Conservation (phyloP, 2,329 filamentous ascomycete genomes). For the Aspergillus sp. region DNA sequence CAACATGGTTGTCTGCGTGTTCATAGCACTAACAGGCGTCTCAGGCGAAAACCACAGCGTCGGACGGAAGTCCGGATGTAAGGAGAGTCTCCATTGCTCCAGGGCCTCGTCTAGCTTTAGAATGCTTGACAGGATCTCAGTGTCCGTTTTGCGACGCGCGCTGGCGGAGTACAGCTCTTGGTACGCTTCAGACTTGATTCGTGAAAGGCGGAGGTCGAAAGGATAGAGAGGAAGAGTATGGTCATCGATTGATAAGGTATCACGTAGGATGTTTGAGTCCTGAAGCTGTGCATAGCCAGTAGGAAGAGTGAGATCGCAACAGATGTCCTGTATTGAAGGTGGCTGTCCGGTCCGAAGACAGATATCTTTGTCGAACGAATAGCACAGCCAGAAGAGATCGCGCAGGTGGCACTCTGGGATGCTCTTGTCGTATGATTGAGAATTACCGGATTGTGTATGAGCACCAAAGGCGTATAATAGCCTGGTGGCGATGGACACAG, state of each 20-base stretch:
- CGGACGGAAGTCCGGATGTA: slow-evolving; percentile 37
- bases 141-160: slow-evolving; percentile 40
- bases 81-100: slow-evolving; percentile 44
- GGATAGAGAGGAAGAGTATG: slow-evolving; percentile 26
- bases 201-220: slow-evolving; percentile 38
- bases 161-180: slow-evolving; percentile 40
- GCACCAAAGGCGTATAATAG: slow-evolving; percentile 10
- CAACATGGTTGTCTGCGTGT: slow-evolving; percentile 38
- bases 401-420: slow-evolving; percentile 5
- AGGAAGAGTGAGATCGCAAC: slow-evolving; percentile 43
- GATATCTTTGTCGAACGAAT: slow-evolving; percentile 14
- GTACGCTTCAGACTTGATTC: slow-evolving; percentile 43
- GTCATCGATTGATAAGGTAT: slow-evolving; percentile 4
- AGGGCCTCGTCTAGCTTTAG: slow-evolving; percentile 47
- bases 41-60: slow-evolving; percentile 30
- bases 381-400: slow-evolving; percentile 14
- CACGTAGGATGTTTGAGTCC: slow-evolving; percentile 1
- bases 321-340: slow-evolving; percentile 24
- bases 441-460: background rate
- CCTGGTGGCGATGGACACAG: slow-evolving; percentile 11
- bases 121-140: slow-evolving; percentile 44
- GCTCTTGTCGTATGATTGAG: background rate
- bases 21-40: slow-evolving; percentile 11
- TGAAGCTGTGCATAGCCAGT: slow-evolving; percentile 22
- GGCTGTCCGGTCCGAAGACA: slow-evolving; percentile 8